Evolutionary conservation across 1,284 basidiomycete genomes (phyloP), one percentile per base, ranked within the genome.

Genomic region (Inonotus obliquus): DNA sequence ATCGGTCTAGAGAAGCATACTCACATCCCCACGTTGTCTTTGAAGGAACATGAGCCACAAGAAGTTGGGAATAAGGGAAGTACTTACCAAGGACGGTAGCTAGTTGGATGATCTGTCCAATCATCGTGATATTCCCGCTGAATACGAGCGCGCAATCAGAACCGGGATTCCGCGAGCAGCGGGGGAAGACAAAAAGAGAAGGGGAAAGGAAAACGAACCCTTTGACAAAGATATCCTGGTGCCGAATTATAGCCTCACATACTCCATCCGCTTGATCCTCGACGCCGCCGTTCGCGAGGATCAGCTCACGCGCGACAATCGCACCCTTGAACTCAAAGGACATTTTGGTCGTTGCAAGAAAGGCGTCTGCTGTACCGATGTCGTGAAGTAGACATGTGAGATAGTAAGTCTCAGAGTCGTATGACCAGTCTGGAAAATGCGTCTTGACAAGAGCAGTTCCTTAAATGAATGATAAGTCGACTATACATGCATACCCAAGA

Each of bases 251-350:
- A 37, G 81, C 80, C 64, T 85, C 83, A 66, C 79, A 81, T 7
- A 85, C 77, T 57, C 77, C 76, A 65, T 84, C 83, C 37, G 81
- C 81, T 66, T 83, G 81, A 63, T 81, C 78, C 71, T 80, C 77
- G 1, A 72, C 71, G 17, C 79, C 79, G 10, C 77, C 79, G 11
- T 72, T 69, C 32, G 74, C 61, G 27, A 82, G 69, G 52, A 84
- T 77, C 47, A 81, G 70, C 54, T 82, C 81, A 37, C 81, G 74
- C 32, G 80, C 81, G 35, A 82, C 74, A 60, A 84, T 81, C 37
- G 77, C 81, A 57, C 81, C 81, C 69, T 81, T 82, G 73, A 84
- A 84, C 71, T 84, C 83, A 68, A 83, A 84, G 25, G 79, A 82
- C 72, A 84, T 74, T 65, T 82, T 80, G 10, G 82, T 84, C 44